phyloP scores from a whole-genome alignment of 1,284 basidiomycete species.

The Takashimella tepidaria region DNA sequence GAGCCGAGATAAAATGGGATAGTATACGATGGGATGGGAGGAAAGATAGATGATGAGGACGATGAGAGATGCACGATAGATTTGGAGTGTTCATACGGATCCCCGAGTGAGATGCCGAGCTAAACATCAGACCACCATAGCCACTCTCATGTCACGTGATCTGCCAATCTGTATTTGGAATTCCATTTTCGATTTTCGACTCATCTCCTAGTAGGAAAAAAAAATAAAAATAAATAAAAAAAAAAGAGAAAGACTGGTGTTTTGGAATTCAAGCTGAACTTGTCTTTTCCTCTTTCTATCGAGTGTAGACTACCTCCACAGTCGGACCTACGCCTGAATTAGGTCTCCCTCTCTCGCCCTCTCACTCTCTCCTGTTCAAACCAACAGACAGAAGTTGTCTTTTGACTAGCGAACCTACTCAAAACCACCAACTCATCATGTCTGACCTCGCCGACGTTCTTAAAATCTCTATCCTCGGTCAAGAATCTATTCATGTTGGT shows the following conservation, averaged over 20 bases:
- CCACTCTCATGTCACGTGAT: too few relatives aligned
- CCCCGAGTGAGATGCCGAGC: too few relatives aligned
- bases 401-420: neutral
- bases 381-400: neutral
- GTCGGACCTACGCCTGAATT: neutral
- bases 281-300: too few relatives aligned
- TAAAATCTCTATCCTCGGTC: conserved; percentile 76
- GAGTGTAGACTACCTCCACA: too few relatives aligned
- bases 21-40: neutral
- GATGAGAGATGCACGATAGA: too few relatives aligned
- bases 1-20: neutral
- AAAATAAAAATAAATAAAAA: neutral
- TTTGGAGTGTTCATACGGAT: too few relatives aligned
- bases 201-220: neutral
- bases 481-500: conserved; percentile 83
- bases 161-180: too few relatives aligned
- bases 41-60: neutral
- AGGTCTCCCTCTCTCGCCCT: neutral
- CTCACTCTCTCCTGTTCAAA: neutral
- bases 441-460: conserved; percentile 41
- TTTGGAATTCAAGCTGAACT: too few relatives aligned
- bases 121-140: too few relatives aligned
- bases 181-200: neutral
- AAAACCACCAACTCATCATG: neutral
- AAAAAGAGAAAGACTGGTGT: neutral